Conservation (phyloP, 257 asterid species). For the Penstemon barbatus region DNA sequence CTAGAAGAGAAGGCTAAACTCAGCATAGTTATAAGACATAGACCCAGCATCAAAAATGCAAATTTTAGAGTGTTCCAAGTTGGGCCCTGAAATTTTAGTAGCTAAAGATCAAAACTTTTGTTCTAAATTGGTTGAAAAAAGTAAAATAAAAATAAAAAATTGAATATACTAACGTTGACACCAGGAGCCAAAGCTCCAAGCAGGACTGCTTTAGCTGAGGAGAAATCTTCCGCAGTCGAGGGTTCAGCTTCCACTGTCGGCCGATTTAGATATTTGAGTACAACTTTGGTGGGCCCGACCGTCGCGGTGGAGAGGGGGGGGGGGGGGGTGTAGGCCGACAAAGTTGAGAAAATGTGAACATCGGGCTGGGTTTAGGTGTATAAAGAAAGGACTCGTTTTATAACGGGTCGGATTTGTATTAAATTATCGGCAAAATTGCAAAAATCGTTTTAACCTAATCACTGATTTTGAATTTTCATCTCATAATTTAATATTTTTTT, state of each 20-base stretch:
- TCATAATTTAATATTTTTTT: too few species aligned
- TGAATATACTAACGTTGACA: conserved; percentile 58
- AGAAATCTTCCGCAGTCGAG: conserved; percentile 37
- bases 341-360: not conserved
- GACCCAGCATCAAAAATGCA: conserved; percentile 75
- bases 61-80: conserved; percentile 85
- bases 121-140: not conserved
- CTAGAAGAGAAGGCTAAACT: conserved; percentile 80
- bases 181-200: conserved; percentile 92
- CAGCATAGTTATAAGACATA: conserved; percentile 76
- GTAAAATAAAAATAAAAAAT: not conserved
- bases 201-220: conserved; percentile 68
- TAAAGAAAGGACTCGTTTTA: too few species aligned
- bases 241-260: conserved; percentile 45
- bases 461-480: too few species aligned
- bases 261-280: conserved; percentile 16
- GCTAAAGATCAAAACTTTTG: conserved; percentile 23
- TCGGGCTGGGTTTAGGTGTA: not conserved
- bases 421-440: too few species aligned
- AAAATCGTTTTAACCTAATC: too few species aligned
- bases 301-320: conserved; percentile 1
- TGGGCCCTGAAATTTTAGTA: conserved; percentile 50
- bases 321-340: not conserved
- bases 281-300: not conserved
- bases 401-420: too few species aligned